Percentiles rank a stretch among this genome's conserved stretches.
Evolutionary conservation across 2,329 filamentous ascomycete genomes (phyloP).

Genomic region (Aspergillus versicolor): DNA sequence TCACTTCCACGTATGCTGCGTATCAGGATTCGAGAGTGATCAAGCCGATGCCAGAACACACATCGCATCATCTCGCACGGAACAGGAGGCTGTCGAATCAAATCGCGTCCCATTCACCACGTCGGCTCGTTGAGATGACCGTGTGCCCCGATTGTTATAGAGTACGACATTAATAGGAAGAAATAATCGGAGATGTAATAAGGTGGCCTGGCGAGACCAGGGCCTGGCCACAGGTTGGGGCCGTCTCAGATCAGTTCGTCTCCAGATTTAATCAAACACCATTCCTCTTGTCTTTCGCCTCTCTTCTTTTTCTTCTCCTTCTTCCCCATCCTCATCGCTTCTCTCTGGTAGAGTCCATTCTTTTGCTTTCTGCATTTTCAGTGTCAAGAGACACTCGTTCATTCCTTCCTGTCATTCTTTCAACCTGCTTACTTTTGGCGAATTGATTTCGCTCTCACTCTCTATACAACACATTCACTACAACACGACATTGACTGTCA

Average conservation of each 20-base stretch:
- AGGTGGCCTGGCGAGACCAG: background rate
- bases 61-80: too few species aligned
- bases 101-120: too few species aligned
- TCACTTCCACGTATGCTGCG: too few species aligned
- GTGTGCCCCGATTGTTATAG: background rate
- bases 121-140: too few species aligned
- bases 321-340: slow-evolving; percentile 10
- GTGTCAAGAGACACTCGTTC: slow-evolving; percentile 18
- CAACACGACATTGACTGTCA: slow-evolving; percentile 25
- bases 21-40: too few species aligned
- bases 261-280: slow-evolving; percentile 18
- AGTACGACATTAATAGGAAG: background rate
- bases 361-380: slow-evolving; percentile 11
- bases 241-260: slow-evolving; percentile 8
- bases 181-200: background rate
- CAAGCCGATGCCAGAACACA: background rate
- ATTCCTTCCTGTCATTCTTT: slow-evolving; percentile 14
- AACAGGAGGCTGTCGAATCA: too few species aligned
- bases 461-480: slow-evolving; percentile 7
- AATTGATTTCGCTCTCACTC: slow-evolving; percentile 36
- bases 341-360: slow-evolving; percentile 16
- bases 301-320: slow-evolving; percentile 14
- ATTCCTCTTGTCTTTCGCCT: background rate
- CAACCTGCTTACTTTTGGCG: slow-evolving; percentile 18
- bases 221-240: background rate